Evolutionary conservation across 2,329 filamentous ascomycete genomes (phyloP).

Genomic region (Apiospora malaysiana): DNA sequence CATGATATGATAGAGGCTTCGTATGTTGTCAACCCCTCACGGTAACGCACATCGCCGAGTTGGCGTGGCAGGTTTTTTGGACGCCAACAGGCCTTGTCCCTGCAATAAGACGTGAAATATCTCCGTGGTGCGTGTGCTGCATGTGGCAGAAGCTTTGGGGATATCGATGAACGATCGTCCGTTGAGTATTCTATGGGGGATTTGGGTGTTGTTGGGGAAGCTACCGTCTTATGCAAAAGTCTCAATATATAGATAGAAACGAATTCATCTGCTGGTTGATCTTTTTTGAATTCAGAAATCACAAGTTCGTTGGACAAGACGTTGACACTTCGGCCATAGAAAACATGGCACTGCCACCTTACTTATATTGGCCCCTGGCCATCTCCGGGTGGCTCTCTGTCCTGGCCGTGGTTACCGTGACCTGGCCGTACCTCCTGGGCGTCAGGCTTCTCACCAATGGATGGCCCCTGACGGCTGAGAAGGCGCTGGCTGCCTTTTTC

Average conservation of each 20-base stretch:
- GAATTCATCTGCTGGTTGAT: neutral
- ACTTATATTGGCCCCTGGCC: neutral
- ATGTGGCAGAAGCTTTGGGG: neutral
- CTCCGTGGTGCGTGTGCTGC: neutral
- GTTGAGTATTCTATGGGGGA: neutral
- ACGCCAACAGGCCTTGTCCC: neutral
- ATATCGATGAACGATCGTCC: neutral
- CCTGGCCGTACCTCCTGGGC: neutral
- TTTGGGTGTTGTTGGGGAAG: neutral
- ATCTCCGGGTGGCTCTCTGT: neutral
- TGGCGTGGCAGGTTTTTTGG: neutral
- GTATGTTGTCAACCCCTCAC: neutral
- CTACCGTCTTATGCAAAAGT: neutral
- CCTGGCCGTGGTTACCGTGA: neutral
- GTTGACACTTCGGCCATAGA: neutral
- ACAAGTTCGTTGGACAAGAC: neutral
- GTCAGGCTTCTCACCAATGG: neutral
- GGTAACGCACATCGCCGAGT: neutral
- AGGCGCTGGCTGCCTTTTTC: constrained; percentile 38
- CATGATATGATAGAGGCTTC: neutral
- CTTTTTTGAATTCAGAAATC: neutral
- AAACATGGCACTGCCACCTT: constrained; percentile 2
- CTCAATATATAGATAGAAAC: neutral
- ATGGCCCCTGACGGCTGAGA: neutral
- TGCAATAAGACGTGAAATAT: neutral